Base-by-base conservation (phyloP, 192 early-diverging fungal genomes). In the Backusella circina region DNA sequence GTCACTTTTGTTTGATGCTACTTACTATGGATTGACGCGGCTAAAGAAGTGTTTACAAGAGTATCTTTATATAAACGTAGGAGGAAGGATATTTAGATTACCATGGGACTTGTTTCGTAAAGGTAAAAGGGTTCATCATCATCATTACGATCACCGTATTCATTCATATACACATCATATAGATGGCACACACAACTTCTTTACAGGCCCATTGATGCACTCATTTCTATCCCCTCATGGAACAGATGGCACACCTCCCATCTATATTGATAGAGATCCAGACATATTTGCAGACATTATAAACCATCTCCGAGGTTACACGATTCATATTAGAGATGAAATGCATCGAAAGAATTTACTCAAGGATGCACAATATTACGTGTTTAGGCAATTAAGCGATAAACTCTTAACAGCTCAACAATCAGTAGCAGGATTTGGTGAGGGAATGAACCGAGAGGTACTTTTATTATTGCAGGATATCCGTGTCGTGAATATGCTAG, bases 261-360 rank as follows among this genome's bases (percentile, higher is more conserved):
- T 77, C 5, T 82, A 72, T n/a, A 81, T 85, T 65, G 77, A 86
- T 70, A 80, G 88, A 51, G 82, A 84, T 13, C 88, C 88, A 0
- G 86, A 89, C 15, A 78, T 84, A 16, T 89, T 89, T 78, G 76
- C 75, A 23, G 88, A 88, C 26, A 85, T 89, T 36, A 36, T 89
- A 13, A 76, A 77, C 31, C 87, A 88, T 79, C 76, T 89, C 3
- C 82, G 85, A 66, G 88, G 88, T 16, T 89, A 89, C 32, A 84
- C 86, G 7, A 83, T 89, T n/a, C 70, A 79, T 15, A 83, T 89
- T 54, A 77, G 80, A 54, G 85, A 88, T 66, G 87, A 84, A 70
- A 74, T 83, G 12, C 88, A 89, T 41, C 82, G 88, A 38, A 79
- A 74, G 44, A 89, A 89, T 61, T 32, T 89, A 10, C 73, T 89